Percentiles rank a stretch among this genome's conserved stretches.
Conservation (phyloP, 2,329 filamentous ascomycete genomes). For the Alternaria ventricosa region DNA sequence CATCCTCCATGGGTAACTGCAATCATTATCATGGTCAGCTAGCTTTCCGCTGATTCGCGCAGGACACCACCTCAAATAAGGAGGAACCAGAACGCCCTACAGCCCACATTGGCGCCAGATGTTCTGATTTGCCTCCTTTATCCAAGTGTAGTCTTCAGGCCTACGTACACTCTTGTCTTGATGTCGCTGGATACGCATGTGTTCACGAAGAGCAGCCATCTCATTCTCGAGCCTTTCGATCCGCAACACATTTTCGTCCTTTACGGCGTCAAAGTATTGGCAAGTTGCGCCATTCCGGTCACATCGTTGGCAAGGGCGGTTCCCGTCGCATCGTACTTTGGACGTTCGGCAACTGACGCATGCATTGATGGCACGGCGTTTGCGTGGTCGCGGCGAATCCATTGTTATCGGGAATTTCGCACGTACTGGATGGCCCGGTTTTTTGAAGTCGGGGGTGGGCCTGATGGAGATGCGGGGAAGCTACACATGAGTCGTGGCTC, state of each 20-base stretch:
- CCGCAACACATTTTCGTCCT: slow-evolving; percentile 31
- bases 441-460: slow-evolving; percentile 8
- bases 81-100: not conserved
- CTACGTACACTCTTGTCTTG: slow-evolving; percentile 4
- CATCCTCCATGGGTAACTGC: slow-evolving; percentile 2
- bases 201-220: slow-evolving; percentile 22
- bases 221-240: slow-evolving; percentile 39
- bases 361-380: slow-evolving; percentile 44
- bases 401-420: slow-evolving; percentile 22
- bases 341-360: slow-evolving; percentile 39
- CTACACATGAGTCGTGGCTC: slow-evolving; percentile 4
- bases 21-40: not conserved
- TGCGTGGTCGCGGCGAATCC: slow-evolving; percentile 31
- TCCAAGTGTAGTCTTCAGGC: not conserved
- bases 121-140: not conserved
- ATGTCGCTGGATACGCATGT: slow-evolving; percentile 10
- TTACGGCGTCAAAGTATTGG: slow-evolving; percentile 33
- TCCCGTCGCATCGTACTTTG: slow-evolving; percentile 44
- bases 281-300: slow-evolving; percentile 31
- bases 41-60: not conserved
- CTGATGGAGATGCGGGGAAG: slow-evolving; percentile 11
- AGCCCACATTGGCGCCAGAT: not conserved
- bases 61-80: not conserved
- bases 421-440: slow-evolving; percentile 11
- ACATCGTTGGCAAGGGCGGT: slow-evolving; percentile 41